These are phyloP conservation scores for Backusella luteola DNA, from an alignment of 192 early-diverging fungal species.

Conservation along the genomic window DNA sequence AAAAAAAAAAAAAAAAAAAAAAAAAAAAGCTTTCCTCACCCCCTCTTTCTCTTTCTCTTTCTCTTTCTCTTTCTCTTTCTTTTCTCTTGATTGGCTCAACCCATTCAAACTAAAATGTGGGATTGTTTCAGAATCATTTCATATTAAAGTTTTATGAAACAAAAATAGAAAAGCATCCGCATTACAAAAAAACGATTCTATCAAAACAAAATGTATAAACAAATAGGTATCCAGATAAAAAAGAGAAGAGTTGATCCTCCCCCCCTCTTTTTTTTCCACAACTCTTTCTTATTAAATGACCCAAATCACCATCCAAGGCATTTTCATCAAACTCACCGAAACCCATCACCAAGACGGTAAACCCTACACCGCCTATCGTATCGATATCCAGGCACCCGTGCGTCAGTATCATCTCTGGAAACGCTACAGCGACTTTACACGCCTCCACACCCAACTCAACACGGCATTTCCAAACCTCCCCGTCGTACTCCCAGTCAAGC, in stretches of 20 bases:
- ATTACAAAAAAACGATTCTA: not conserved
- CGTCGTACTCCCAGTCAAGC: constrained; percentile 72
- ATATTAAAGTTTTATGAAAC: not conserved
- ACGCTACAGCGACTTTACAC: constrained; percentile 79
- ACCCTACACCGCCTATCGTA: constrained; percentile 69
- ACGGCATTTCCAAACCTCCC: constrained; percentile 63
- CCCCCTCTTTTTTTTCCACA: not conserved
- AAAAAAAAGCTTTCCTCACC: not conserved
- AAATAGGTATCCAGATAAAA: not conserved
- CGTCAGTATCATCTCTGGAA: constrained; percentile 87
- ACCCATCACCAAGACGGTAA: constrained; percentile 51
- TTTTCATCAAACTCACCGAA: constrained; percentile 54
- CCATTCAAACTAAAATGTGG: not conserved
- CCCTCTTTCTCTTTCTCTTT: not conserved
- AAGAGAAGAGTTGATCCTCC: not conserved
- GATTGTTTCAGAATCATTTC: constrained; percentile 1
- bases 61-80: not conserved
- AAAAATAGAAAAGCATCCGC: not conserved
- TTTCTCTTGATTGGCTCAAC: not conserved
- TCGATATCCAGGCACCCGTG: constrained; percentile 74
- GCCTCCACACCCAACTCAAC: constrained; percentile 59
- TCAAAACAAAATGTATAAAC: not conserved
- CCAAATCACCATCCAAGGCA: constrained; percentile 47
- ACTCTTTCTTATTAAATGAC: not conserved
- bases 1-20: not conserved